Conservation (phyloP, 1,284 basidiomycete genomes). For the Irpex sp. region DNA sequence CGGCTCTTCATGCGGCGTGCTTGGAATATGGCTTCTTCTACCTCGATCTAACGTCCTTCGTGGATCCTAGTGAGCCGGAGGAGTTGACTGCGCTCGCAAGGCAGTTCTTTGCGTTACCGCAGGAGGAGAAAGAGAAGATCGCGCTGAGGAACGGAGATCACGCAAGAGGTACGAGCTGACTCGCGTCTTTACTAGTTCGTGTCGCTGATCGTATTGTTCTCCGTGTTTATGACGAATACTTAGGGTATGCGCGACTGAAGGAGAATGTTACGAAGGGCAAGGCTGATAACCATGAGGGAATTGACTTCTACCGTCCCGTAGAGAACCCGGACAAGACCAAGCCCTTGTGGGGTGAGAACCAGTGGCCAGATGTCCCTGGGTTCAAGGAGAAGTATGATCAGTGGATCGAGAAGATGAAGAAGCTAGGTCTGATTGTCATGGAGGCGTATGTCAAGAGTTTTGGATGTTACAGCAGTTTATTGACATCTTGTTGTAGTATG, state of each 20-base stretch:
- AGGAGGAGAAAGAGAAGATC: conserved; percentile 72
- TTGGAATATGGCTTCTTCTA: conserved; percentile 86
- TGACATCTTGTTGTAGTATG: conserved; percentile 49
- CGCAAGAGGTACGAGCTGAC: conserved; percentile 58
- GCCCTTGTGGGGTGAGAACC: conserved; percentile 78
- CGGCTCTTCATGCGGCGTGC: conserved; percentile 70
- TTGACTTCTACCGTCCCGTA: conserved; percentile 79
- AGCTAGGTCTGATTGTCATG: conserved; percentile 73
- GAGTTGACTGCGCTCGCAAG: conserved; percentile 61
- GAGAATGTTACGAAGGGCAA: conserved; percentile 86
- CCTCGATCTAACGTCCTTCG: conserved; percentile 61
- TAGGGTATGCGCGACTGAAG: conserved; percentile 68
- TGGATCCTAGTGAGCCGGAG: conserved; percentile 57
- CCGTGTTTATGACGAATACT: neutral
- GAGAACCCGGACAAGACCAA: conserved; percentile 64
- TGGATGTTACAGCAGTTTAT: too few relatives aligned
- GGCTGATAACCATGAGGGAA: conserved; percentile 80
- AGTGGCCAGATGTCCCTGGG: conserved; percentile 64
- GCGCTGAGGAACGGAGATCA: conserved; percentile 62
- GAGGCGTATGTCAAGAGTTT: conserved; percentile 55
- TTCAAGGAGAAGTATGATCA: conserved; percentile 62
- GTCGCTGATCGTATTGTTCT: neutral
- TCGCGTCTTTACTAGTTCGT: neutral
- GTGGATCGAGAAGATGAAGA: conserved; percentile 84
- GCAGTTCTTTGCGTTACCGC: conserved; percentile 69